A percentile compares a stretch with the other conserved stretches of the same genome.
phyloP scores from a whole-genome alignment of 441 rosid genomes.

The Erodium texanum region DNA sequence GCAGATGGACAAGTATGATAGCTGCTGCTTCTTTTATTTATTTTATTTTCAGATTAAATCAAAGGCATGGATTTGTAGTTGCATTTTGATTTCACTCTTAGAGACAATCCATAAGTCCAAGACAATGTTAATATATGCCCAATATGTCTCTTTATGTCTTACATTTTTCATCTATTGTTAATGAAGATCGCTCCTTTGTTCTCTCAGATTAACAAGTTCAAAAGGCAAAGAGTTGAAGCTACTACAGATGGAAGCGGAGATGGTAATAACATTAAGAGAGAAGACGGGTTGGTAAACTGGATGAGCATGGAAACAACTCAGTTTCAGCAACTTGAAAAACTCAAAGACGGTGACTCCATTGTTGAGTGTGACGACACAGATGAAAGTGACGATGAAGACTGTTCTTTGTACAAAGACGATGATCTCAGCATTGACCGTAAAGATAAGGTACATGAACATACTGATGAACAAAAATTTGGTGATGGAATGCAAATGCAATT shows the following conservation, averaged over 20 bases:
- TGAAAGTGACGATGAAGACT: slow-evolving; percentile 27
- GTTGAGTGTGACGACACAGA: slow-evolving; percentile 28
- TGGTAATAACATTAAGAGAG: slow-evolving; percentile 14
- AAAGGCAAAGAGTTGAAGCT: slow-evolving; percentile 29
- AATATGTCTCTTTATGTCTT: too few species aligned
- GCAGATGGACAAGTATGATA: slow-evolving; percentile 30
- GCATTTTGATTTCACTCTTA: background rate
- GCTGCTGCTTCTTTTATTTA: background rate
- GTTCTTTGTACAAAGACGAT: slow-evolving; percentile 23
- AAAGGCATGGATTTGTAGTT: background rate
- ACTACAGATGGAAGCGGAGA: slow-evolving; percentile 16
- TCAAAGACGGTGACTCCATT: slow-evolving; percentile 23
- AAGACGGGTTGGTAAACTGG: slow-evolving; percentile 32
- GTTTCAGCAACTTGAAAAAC: slow-evolving; percentile 22
- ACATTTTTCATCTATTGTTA: background rate
- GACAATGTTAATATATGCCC: background rate
- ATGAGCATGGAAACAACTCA: slow-evolving; percentile 33
- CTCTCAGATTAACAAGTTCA: slow-evolving; percentile 32
- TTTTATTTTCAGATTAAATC: background rate
- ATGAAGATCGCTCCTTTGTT: slow-evolving; percentile 11
- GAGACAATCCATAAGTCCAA: background rate
- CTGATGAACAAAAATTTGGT: too few species aligned
- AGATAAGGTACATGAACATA: slow-evolving; percentile 18
- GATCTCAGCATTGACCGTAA: slow-evolving; percentile 14
- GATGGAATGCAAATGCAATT: slow-evolving; percentile 10